Evolutionary conservation across 1,284 basidiomycete species (phyloP).

Genomic region (Trichosporon coremiiforme): DNA sequence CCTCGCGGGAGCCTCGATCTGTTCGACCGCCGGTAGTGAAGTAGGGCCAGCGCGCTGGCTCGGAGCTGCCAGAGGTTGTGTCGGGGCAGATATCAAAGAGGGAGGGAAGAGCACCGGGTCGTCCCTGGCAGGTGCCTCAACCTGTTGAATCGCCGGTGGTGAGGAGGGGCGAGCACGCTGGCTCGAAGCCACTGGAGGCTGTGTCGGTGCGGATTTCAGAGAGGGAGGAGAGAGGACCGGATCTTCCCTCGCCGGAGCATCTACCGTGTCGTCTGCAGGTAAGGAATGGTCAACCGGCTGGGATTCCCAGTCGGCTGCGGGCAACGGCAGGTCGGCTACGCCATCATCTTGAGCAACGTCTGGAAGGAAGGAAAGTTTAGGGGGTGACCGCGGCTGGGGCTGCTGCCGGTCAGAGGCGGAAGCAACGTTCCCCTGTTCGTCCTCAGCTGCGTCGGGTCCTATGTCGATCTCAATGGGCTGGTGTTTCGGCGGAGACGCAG

Average conservation of each 20-base stretch:
- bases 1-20: no score
- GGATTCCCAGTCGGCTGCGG: background rate
- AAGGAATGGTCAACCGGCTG: background rate
- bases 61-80: background rate
- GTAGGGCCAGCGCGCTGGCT: constrained; percentile 3
- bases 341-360: background rate
- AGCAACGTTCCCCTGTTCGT: background rate
- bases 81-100: background rate
- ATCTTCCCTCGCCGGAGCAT: no score
- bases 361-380: background rate
- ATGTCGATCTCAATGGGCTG: background rate
- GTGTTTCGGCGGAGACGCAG: background rate
- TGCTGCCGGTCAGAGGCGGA: background rate
- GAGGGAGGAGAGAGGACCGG: background rate
- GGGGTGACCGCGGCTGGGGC: no score
- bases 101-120: background rate
- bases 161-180: constrained; percentile 10
- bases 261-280: no score
- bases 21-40: background rate
- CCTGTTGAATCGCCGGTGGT: background rate
- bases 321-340: background rate
- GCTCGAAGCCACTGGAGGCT: background rate
- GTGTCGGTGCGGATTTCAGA: background rate
- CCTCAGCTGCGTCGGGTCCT: background rate
- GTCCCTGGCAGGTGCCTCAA: background rate